Conservation (phyloP, 345 rosid genomes). For the Salix brachista region DNA sequence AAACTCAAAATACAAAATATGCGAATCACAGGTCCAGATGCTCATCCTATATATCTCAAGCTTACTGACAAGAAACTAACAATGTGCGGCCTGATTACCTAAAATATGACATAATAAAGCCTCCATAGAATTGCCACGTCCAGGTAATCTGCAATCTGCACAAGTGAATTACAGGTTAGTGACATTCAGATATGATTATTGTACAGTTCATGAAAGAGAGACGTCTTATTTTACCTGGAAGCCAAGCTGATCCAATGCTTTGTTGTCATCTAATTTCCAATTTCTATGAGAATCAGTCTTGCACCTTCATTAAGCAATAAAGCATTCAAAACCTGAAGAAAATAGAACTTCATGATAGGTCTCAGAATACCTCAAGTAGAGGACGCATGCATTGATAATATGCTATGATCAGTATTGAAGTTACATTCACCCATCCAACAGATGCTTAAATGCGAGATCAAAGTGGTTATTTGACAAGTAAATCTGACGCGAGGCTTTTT, state of each 20-base stretch:
- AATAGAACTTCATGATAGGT: neutral
- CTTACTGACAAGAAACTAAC: neutral
- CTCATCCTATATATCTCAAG: neutral
- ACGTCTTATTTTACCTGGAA: conserved; percentile 53
- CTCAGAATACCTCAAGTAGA: neutral
- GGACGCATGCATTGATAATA: neutral
- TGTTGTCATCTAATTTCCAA: conserved; percentile 69
- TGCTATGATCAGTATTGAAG: neutral
- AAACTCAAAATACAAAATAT: neutral
- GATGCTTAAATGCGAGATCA: neutral
- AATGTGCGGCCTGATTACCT: neutral
- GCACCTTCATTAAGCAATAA: conserved; percentile 49
- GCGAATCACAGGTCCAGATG: neutral
- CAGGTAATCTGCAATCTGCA: conserved; percentile 90
- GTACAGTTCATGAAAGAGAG: neutral
- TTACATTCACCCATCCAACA: neutral
- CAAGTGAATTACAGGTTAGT: conserved; percentile 7
- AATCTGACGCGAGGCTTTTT: neutral
- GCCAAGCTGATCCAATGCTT: conserved; percentile 66
- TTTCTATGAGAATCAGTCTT: conserved; percentile 63
- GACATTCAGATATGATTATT: neutral
- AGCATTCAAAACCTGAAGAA: conserved; percentile 3
- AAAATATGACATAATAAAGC: neutral
- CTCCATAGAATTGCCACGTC: conserved; percentile 69
- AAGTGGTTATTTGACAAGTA: neutral